phyloP scores from a whole-genome alignment of 164 flowering plant genomes.

The Chloranthus sessilifolius region DNA sequence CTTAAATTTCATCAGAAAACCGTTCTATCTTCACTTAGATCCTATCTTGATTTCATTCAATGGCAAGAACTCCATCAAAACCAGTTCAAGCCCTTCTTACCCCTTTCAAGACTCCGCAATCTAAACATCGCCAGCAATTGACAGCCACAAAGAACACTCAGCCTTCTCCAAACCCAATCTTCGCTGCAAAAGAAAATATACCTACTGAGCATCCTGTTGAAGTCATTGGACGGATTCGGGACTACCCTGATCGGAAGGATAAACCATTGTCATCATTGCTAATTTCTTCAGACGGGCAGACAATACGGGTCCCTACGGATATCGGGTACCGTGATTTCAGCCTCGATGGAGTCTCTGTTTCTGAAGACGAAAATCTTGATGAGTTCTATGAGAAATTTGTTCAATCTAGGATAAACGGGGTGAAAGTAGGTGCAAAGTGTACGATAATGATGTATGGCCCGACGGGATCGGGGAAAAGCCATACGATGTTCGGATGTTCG shows the following conservation, averaged over 20 bases:
- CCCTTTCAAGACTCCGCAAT: slow-evolving; percentile 54
- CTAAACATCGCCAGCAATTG: slow-evolving; percentile 54
- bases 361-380: slow-evolving; percentile 84
- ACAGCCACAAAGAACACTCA: slow-evolving; percentile 22
- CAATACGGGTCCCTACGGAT: slow-evolving; percentile 64
- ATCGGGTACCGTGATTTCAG: slow-evolving; percentile 85
- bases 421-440: slow-evolving; percentile 81
- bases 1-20: neutral
- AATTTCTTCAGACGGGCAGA: slow-evolving; percentile 40
- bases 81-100: slow-evolving; percentile 25
- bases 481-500: slow-evolving; percentile 90
- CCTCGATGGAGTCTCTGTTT: slow-evolving; percentile 81
- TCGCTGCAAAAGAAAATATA: slow-evolving; percentile 28
- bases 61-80: slow-evolving; percentile 69
- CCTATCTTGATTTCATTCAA: slow-evolving; percentile 19
- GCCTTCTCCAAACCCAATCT: slow-evolving; percentile 47
- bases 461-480: slow-evolving; percentile 94
- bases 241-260: slow-evolving; percentile 53
- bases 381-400: slow-evolving; percentile 38
- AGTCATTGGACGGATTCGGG: slow-evolving; percentile 75
- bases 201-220: slow-evolving; percentile 86
- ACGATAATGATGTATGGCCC: slow-evolving; percentile 99
- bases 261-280: slow-evolving; percentile 45
- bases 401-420: slow-evolving; percentile 69
- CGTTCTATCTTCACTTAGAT: slow-evolving; percentile 11